A percentile compares a stretch with the other conserved stretches of the same genome.
These are phyloP conservation scores for Neurospora sp. DNA, from an alignment of 495 filamentous ascomycete genomes.

Conservation along the genomic window DNA sequence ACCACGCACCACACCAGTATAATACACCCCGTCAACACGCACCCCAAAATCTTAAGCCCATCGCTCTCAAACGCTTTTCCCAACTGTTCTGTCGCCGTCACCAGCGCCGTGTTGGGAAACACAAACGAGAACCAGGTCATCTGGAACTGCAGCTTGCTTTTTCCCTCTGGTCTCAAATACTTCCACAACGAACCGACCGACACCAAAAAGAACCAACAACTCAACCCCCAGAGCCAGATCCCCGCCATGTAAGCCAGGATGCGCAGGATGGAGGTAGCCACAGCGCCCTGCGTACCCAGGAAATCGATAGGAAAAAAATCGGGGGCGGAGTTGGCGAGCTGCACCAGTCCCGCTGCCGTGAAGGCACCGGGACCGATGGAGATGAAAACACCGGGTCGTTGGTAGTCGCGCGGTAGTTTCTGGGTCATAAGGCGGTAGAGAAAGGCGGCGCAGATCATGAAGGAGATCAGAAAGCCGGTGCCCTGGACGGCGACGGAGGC, in stretches of 20 bases:
- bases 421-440: constrained; percentile 88
- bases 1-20: constrained; percentile 64
- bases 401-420: constrained; percentile 67
- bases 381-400: constrained; percentile 77
- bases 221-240: constrained; percentile 79
- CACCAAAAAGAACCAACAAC: constrained; percentile 80
- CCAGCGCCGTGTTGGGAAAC: constrained; percentile 74
- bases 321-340: constrained; percentile 30
- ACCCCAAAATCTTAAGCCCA: constrained; percentile 57
- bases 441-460: constrained; percentile 81
- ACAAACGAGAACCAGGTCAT: constrained; percentile 89
- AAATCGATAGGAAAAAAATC: constrained; percentile 32
- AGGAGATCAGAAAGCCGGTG: constrained; percentile 72
- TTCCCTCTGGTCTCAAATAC: constrained; percentile 43
- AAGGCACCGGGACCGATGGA: constrained; percentile 72
- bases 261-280: constrained; percentile 27
- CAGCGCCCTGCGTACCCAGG: constrained; percentile 20
- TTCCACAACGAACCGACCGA: constrained; percentile 66
- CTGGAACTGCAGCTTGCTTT: constrained; percentile 55
- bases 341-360: constrained; percentile 58
- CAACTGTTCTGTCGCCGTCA: constrained; percentile 63
- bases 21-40: constrained; percentile 50
- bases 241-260: constrained; percentile 38
- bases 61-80: constrained; percentile 51
- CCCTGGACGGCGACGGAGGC: constrained; percentile 68